Evolutionary conservation across 129 eudicot genomes (phyloP).

Genomic region (Cynara cardunculus): DNA sequence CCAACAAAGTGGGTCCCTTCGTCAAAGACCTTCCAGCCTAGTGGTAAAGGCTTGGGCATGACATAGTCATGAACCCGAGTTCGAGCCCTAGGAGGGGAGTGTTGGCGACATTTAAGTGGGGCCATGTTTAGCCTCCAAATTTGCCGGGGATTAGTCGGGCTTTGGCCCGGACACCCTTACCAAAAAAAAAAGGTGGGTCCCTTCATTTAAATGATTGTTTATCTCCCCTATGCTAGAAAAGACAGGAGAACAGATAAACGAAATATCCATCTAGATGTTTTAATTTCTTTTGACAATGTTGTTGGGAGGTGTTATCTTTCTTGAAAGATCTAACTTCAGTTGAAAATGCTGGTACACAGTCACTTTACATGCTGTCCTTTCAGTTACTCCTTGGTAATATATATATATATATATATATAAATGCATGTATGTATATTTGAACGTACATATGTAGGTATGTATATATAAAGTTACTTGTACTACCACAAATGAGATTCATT

Average conservation of each 20-base stretch:
- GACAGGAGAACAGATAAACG: background rate
- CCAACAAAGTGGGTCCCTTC: background rate
- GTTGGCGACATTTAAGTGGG: too few relatives aligned
- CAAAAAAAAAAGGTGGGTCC: too few relatives aligned
- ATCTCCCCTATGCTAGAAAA: background rate
- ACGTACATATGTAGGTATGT: background rate
- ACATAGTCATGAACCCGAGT: too few relatives aligned
- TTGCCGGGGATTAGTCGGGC: too few relatives aligned
- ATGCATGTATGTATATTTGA: background rate
- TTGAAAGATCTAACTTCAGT: background rate
- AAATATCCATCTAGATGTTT: background rate
- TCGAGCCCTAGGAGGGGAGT: too few relatives aligned
- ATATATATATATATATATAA: too few relatives aligned
- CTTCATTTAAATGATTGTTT: background rate
- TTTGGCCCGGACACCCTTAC: too few relatives aligned
- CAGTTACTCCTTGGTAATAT: background rate
- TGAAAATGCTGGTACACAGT: background rate
- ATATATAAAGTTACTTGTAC: background rate
- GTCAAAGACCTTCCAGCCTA: too few relatives aligned
- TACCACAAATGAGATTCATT: background rate
- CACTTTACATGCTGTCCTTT: background rate
- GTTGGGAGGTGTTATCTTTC: background rate
- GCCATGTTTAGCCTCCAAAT: too few relatives aligned
- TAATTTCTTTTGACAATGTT: background rate
- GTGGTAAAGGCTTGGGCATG: too few relatives aligned